Conservation (phyloP, 176 grass and related monocot species). For the Carex littledalei region DNA sequence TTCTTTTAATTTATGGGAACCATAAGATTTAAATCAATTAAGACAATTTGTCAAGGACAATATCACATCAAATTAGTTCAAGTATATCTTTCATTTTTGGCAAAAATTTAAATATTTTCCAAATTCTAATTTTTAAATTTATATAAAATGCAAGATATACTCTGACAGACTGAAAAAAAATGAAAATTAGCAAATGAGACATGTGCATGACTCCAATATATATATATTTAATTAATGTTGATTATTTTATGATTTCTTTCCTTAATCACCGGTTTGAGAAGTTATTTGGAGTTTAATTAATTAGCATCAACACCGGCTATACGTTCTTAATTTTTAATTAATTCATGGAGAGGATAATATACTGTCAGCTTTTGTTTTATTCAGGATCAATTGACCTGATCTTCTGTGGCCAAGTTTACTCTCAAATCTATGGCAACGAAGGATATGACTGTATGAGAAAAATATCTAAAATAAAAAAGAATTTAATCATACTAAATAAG, state of each 20-base stretch:
- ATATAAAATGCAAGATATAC: not conserved
- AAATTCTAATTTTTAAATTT: not conserved
- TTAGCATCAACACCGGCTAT: not conserved
- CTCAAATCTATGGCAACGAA: not conserved
- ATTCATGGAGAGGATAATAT: not conserved
- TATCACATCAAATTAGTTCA: conserved; percentile 1
- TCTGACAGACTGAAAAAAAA: not conserved
- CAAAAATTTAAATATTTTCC: not conserved
- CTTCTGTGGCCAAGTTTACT: not conserved
- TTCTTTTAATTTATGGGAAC: not conserved
- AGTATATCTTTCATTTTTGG: not conserved
- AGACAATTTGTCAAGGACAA: not conserved
- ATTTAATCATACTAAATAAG: too few species aligned
- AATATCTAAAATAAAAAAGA: not conserved
- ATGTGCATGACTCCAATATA: not conserved
- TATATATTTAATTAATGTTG: not conserved
- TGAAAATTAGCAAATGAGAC: not conserved
- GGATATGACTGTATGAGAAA: not conserved
- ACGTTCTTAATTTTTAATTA: not conserved
- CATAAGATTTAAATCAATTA: not conserved
- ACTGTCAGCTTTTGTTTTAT: not conserved
- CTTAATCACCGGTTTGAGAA: not conserved
- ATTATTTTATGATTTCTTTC: not conserved
- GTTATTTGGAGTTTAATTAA: not conserved
- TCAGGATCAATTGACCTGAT: not conserved